A percentile compares a stretch with the other conserved stretches of the same genome.
These are phyloP conservation scores for Lactarius evosmus DNA, from an alignment of 768 basidiomycete genomes.

Conservation along the genomic window DNA sequence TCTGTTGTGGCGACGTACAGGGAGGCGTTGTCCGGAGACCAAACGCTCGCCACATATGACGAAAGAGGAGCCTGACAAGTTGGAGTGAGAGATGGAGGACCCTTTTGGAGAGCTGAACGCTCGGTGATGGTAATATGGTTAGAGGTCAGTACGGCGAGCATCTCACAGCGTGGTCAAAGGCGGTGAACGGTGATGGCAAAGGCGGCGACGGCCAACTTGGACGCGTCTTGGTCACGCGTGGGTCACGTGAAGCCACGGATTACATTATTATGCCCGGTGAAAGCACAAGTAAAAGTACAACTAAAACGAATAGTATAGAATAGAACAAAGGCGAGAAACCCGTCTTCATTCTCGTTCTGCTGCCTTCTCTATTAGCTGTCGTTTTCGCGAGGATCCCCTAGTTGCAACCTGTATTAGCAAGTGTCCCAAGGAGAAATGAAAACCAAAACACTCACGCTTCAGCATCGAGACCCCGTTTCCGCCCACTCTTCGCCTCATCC, in stretches of 20 bases:
- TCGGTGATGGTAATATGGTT: slow-evolving; percentile 50
- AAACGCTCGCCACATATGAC: slow-evolving; percentile 45
- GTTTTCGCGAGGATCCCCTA: slow-evolving; percentile 61
- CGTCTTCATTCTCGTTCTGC: slow-evolving; percentile 38
- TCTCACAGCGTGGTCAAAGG: too few relatives aligned
- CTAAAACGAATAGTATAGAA: background rate
- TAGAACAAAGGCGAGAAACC: background rate
- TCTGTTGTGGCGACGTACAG: slow-evolving; percentile 52
- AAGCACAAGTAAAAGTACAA: background rate
- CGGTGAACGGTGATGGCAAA: too few relatives aligned
- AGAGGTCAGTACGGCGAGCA: slow-evolving; percentile 55
- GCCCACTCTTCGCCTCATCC: slow-evolving; percentile 95
- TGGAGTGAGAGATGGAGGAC: slow-evolving; percentile 40
- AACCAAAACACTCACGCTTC: slow-evolving; percentile 49
- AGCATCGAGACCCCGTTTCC: slow-evolving; percentile 82
- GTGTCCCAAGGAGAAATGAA: background rate
- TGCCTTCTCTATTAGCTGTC: slow-evolving; percentile 65
- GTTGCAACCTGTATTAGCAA: slow-evolving; percentile 10
- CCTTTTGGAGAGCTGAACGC: slow-evolving; percentile 44
- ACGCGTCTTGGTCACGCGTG: background rate
- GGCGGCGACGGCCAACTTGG: slow-evolving; percentile 1
- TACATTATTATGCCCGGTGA: background rate
- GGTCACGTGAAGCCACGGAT: slow-evolving; percentile 1
- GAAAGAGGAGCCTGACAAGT: slow-evolving; percentile 28
- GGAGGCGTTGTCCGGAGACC: slow-evolving; percentile 54